Evolutionary conservation across 2,329 filamentous ascomycete genomes (phyloP).

Genomic region (Zasmidium angulare): DNA sequence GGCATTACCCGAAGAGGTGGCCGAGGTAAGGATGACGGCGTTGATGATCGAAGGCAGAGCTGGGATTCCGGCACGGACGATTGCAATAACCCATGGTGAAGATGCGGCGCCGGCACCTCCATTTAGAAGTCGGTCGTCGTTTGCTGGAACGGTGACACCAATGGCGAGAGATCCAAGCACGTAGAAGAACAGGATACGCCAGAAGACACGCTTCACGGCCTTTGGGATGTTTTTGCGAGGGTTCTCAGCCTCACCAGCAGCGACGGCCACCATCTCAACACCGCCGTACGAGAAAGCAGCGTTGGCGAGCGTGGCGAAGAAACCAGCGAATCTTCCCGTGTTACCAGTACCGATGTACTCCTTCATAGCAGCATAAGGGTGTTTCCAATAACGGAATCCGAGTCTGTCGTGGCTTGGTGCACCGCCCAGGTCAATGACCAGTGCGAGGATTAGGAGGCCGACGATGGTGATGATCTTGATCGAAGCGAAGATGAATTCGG

Average conservation of each 20-base stretch:
- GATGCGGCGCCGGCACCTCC: constrained; percentile 39
- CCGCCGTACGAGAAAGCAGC: constrained; percentile 54
- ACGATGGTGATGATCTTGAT: constrained; percentile 53
- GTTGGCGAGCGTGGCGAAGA: constrained; percentile 53
- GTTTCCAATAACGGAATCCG: constrained; percentile 69
- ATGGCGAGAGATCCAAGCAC: constrained; percentile 55
- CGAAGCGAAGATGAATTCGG: constrained; percentile 53
- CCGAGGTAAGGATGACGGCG: constrained; percentile 71
- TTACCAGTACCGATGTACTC: constrained; percentile 59
- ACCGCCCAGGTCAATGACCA: constrained; percentile 64
- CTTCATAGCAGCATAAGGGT: constrained; percentile 56
- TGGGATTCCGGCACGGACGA: constrained; percentile 63
- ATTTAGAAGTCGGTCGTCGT: constrained; percentile 52
- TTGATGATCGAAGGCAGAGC: constrained; percentile 73
- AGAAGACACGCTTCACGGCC: constrained; percentile 56
- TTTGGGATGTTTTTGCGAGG: constrained; percentile 56
- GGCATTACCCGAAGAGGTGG: constrained; percentile 69
- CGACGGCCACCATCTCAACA: constrained; percentile 56
- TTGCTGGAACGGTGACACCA: constrained; percentile 60
- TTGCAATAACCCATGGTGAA: constrained; percentile 69
- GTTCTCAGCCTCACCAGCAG: constrained; percentile 56
- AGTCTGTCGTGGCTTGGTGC: constrained; percentile 58
- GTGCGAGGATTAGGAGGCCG: constrained; percentile 39
- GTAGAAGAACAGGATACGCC: constrained; percentile 58
- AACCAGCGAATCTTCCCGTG: constrained; percentile 57